Conservation (phyloP, 257 asterid genomes). For the Marsdenia floribunda region DNA sequence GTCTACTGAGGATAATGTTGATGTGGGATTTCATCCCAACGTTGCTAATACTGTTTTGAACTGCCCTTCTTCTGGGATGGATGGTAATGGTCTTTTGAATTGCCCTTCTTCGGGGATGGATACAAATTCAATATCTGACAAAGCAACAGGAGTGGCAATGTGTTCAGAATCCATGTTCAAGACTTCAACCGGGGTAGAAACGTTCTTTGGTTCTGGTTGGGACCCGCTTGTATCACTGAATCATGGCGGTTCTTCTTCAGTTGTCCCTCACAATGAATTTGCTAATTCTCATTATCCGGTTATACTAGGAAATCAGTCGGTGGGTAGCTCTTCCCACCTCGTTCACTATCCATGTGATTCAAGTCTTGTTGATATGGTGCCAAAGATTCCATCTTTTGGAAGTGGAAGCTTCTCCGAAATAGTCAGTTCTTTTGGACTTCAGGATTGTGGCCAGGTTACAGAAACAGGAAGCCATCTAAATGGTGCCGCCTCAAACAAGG, state of each 20-base stretch:
- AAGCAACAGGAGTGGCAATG: slow-evolving; percentile 27
- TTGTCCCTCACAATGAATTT: slow-evolving; percentile 53
- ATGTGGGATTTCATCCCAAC: slow-evolving; percentile 33
- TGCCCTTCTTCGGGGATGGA: slow-evolving; percentile 31
- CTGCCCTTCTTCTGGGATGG: slow-evolving; percentile 32
- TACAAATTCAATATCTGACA: slow-evolving; percentile 29
- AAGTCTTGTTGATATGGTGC: slow-evolving; percentile 43
- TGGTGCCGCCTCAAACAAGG: slow-evolving; percentile 23
- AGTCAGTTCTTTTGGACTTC: slow-evolving; percentile 38
- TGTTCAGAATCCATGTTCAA: slow-evolving; percentile 29
- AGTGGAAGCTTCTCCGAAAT: slow-evolving; percentile 58
- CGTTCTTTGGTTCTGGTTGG: slow-evolving; percentile 62
- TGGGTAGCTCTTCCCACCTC: slow-evolving; percentile 41
- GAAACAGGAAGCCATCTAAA: slow-evolving; percentile 22
- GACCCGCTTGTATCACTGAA: slow-evolving; percentile 55
- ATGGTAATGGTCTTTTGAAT: slow-evolving; percentile 9
- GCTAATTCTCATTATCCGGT: slow-evolving; percentile 39
- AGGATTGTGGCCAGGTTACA: slow-evolving; percentile 32
- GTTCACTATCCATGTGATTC: slow-evolving; percentile 52
- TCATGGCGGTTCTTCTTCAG: slow-evolving; percentile 35
- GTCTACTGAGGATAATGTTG: slow-evolving; percentile 54
- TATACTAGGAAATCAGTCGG: slow-evolving; percentile 37
- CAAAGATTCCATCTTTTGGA: slow-evolving; percentile 57
- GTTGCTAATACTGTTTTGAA: slow-evolving; percentile 21
- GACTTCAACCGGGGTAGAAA: slow-evolving; percentile 29